Conservation (phyloP, 164 flowering plant species). For the Berberis thunbergii region DNA sequence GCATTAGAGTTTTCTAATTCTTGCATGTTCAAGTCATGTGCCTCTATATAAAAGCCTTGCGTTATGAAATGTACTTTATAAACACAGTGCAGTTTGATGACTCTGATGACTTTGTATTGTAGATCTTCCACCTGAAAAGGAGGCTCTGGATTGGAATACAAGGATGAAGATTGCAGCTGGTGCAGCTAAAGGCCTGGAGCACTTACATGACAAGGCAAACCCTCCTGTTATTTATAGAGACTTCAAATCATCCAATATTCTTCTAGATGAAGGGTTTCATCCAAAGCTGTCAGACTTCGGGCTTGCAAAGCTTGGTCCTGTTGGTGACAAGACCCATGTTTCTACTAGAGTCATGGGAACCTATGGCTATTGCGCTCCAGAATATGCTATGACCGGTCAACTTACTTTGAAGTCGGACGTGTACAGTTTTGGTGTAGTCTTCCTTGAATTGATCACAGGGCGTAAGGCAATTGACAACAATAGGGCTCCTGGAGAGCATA, state of each 20-base stretch:
- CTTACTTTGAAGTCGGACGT: constrained; percentile 92
- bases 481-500: constrained; percentile 65
- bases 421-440: constrained; percentile 91
- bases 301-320: constrained; percentile 92
- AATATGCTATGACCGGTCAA: constrained; percentile 95
- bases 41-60: background rate
- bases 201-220: constrained; percentile 87
- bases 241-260: constrained; percentile 88
- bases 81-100: constrained; percentile 1
- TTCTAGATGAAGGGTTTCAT: constrained; percentile 75
- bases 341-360: constrained; percentile 98
- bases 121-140: constrained; percentile 75
- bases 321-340: constrained; percentile 95
- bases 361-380: constrained; percentile 96
- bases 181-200: constrained; percentile 92
- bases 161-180: constrained; percentile 98
- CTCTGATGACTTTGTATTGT: background rate
- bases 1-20: no score
- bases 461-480: constrained; percentile 83
- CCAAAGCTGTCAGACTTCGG: constrained; percentile 96
- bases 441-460: constrained; percentile 90
- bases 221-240: constrained; percentile 96
- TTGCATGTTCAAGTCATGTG: no score
- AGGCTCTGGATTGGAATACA: constrained; percentile 85
- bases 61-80: background rate